phyloP scores from a whole-genome alignment of 345 rosid species.

The Euphorbia peplus region DNA sequence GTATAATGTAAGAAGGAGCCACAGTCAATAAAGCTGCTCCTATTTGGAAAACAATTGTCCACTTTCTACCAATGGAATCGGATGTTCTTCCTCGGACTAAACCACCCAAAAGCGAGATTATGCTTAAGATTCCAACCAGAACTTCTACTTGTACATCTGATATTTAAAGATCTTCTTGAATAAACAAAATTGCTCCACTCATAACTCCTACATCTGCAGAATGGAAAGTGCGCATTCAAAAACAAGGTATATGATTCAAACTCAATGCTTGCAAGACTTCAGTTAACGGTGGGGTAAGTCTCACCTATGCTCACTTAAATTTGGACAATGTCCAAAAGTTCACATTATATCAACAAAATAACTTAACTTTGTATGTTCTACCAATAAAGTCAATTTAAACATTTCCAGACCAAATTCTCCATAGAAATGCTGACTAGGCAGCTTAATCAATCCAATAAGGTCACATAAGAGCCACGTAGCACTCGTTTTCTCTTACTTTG shows the following conservation, averaged over 20 bases:
- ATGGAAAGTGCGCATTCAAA: neutral
- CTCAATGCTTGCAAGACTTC: neutral
- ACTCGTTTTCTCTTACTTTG: too few species aligned
- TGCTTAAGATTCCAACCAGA: constrained; percentile 29
- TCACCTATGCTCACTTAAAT: too few species aligned
- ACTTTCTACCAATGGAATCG: constrained; percentile 28
- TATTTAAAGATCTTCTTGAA: constrained; percentile 28
- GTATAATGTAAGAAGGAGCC: constrained; percentile 21
- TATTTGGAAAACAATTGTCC: constrained; percentile 29
- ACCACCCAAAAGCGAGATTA: constrained; percentile 28
- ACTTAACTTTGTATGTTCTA: too few species aligned
- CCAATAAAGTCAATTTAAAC: too few species aligned
- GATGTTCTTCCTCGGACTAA: constrained; percentile 32
- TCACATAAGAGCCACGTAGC: too few species aligned
- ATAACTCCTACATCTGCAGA: constrained; percentile 32
- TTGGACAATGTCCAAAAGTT: too few species aligned
- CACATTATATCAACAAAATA: too few species aligned
- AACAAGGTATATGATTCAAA: neutral
- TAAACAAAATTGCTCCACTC: constrained; percentile 32
- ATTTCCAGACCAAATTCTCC: too few species aligned
- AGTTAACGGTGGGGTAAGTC: neutral
- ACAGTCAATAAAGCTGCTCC: constrained; percentile 28
- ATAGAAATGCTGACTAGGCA: too few species aligned
- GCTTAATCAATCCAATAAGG: too few species aligned
- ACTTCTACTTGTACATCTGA: constrained; percentile 25